phyloP scores from a whole-genome alignment of 371 early-diverging fungal species.

The Mortierella sp. region DNA sequence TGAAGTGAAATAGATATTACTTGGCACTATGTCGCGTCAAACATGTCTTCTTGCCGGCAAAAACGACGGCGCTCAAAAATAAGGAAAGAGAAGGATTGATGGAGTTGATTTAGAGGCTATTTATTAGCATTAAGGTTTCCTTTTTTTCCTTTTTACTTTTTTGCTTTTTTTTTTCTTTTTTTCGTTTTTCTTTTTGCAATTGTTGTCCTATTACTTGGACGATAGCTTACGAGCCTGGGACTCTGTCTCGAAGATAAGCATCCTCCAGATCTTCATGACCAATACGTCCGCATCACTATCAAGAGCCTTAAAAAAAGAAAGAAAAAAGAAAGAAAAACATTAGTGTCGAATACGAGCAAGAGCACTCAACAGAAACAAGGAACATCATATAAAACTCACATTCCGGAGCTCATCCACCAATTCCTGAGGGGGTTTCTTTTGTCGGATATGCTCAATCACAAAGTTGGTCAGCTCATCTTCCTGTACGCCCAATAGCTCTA shows the following conservation, averaged over 20 bases:
- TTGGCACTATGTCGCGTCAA: not conserved
- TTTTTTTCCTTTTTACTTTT: not conserved
- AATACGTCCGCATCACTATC: conserved; percentile 87
- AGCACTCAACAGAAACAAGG: not conserved
- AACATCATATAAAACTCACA: conserved; percentile 59
- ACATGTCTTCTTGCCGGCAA: not conserved
- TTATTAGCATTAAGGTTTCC: not conserved
- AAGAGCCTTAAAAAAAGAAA: conserved; percentile 65
- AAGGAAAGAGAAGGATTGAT: not conserved
- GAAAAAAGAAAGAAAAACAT: not conserved
- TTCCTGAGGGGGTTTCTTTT: conserved; percentile 65
- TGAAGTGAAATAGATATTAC: not conserved
- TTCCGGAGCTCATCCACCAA: conserved; percentile 78
- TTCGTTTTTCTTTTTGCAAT: not conserved
- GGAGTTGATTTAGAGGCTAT: too few species aligned
- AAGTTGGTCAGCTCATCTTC: conserved; percentile 80
- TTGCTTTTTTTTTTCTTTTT: not conserved
- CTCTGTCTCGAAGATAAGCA: conserved; percentile 89
- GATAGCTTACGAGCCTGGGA: conserved; percentile 59
- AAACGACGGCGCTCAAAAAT: not conserved
- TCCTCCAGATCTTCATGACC: conserved; percentile 88
- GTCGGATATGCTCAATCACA: conserved; percentile 74
- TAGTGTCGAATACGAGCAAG: not conserved
- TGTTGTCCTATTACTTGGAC: not conserved
- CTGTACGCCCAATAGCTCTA: conserved; percentile 79